Conservation (phyloP, 805 yeast genomes). For the Candida ortonii region DNA sequence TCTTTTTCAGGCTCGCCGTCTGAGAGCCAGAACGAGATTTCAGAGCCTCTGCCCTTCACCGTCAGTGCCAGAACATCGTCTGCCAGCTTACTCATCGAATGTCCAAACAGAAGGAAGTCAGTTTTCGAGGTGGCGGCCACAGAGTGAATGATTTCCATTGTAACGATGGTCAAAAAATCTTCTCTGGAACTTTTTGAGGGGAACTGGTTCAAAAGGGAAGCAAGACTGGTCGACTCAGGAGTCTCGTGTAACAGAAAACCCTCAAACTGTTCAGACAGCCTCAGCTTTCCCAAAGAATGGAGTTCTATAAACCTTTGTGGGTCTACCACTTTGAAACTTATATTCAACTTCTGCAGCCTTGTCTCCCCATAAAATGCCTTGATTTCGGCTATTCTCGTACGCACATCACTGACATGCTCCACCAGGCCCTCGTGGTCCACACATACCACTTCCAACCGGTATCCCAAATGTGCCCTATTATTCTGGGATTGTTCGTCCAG, state of each 20-base stretch:
- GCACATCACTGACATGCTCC: constrained; percentile 11
- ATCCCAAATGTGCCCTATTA: constrained; percentile 69
- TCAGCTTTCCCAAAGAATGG: constrained; percentile 31
- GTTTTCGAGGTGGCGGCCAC: constrained; percentile 45
- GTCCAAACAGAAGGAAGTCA: constrained; percentile 66
- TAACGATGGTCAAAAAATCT: constrained; percentile 53
- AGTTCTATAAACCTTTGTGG: constrained; percentile 39
- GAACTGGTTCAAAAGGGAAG: constrained; percentile 37
- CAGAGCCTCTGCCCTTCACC: constrained; percentile 82
- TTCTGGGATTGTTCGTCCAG: constrained; percentile 55
- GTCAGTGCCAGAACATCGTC: constrained; percentile 75
- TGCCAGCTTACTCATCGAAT: constrained; percentile 80
- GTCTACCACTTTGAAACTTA: constrained; percentile 39
- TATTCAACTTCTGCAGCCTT: constrained; percentile 29
- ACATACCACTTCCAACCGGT: constrained; percentile 51
- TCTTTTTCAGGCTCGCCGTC: constrained; percentile 38
- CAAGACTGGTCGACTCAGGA: constrained; percentile 17
- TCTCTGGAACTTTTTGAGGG: constrained; percentile 61
- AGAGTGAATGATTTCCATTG: constrained; percentile 43
- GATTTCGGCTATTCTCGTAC: constrained; percentile 4
- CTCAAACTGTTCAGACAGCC: constrained; percentile 32
- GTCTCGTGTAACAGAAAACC: constrained; percentile 13
- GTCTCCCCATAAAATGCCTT: constrained; percentile 16
- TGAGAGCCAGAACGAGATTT: constrained; percentile 50
- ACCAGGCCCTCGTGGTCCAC: constrained; percentile 38